Evolutionary conservation across 352 stramenopile genomes (phyloP), one percentile per base, ranked within the genome.

Genomic region (Stephanocyclus meneghinianus): DNA sequence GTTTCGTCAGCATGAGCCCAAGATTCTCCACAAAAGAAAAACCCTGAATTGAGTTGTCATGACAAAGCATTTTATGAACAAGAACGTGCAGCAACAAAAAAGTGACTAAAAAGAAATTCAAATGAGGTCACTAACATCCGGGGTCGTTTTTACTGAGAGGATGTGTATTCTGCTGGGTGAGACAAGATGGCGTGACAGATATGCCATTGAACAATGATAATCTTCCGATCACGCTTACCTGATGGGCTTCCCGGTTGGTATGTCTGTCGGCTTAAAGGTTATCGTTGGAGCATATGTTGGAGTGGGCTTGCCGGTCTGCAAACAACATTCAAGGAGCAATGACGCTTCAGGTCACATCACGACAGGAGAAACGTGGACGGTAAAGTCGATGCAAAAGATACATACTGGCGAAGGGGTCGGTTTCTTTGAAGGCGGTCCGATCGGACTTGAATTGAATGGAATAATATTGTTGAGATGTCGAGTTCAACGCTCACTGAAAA

Each of bases 1-100:
- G 80, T 86, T 67, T 85, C 44, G 18, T 89, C 68, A n/a, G 88
- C 88, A 67, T 94, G 65, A 76, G 85, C 76, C 87, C 88, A 94
- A 21, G 87, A 87, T 2, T 53, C 84, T 26, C 90, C 90, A 72
- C 87, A 92, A 74, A 87, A 94, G 59, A 83, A 85, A n/a, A 57
- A 44, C 60, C 37, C 60, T 68, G 35, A 40, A 8, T 60, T 35
- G 4, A 10, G 16, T 6, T 32, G n/a, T 60, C 3, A 35, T 13
- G 51, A 16, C 0, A 6, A 26, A 4, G 51, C 0, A 35, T 13
- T 16, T 32, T 26, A 11, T 32, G 1, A 29, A 4, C 11, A 60
- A 35, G 51, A 32, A 60, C 26, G 40, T 7, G 51, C 40, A 10
- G 10, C 5, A 3, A 35, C 1, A 35, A 56, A 56, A 68, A 29